phyloP scores from a whole-genome alignment of 2,329 filamentous ascomycete genomes.

The Blastomyces parvus region DNA sequence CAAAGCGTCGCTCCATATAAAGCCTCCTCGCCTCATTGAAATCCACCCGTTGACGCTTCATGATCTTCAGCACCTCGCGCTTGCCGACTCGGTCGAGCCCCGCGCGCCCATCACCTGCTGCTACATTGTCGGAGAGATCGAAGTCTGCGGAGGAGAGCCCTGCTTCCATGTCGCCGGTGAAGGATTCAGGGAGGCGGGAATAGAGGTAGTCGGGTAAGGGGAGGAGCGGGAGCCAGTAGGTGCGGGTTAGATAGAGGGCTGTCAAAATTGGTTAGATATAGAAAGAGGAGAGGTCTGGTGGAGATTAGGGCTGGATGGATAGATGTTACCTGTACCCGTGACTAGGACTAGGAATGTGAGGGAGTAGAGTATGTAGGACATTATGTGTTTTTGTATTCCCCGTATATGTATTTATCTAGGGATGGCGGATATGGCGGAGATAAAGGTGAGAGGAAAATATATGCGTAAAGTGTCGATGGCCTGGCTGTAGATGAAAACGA shows the following conservation, averaged over 20 bases:
- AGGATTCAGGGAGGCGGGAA: constrained; percentile 64
- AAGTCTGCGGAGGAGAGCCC: constrained; percentile 78
- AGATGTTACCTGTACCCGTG: constrained; percentile 52
- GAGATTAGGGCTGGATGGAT: constrained; percentile 14
- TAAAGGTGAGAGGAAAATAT: not conserved
- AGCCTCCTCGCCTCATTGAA: constrained; percentile 88
- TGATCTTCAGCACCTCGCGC: constrained; percentile 73
- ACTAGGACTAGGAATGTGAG: constrained; percentile 63
- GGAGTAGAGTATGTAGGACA: constrained; percentile 74
- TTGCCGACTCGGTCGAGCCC: constrained; percentile 77
- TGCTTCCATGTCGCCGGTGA: constrained; percentile 76
- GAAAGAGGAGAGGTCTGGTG: constrained; percentile 11
- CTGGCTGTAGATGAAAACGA: not conserved
- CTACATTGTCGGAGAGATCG: constrained; percentile 70
- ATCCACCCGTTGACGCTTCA: constrained; percentile 70
- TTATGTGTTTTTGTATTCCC: constrained; percentile 28
- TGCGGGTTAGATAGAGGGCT: constrained; percentile 72
- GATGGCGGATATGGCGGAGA: not conserved
- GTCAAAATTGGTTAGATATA: constrained; percentile 9
- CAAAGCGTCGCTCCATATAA: constrained; percentile 78
- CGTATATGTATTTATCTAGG: not conserved
- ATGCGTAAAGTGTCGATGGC: not conserved
- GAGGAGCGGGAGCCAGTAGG: constrained; percentile 63
- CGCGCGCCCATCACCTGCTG: constrained; percentile 63
- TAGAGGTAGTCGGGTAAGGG: constrained; percentile 62